Evolutionary conservation across 1,284 basidiomycete genomes (phyloP).

Genomic region (Boletus smithii): DNA sequence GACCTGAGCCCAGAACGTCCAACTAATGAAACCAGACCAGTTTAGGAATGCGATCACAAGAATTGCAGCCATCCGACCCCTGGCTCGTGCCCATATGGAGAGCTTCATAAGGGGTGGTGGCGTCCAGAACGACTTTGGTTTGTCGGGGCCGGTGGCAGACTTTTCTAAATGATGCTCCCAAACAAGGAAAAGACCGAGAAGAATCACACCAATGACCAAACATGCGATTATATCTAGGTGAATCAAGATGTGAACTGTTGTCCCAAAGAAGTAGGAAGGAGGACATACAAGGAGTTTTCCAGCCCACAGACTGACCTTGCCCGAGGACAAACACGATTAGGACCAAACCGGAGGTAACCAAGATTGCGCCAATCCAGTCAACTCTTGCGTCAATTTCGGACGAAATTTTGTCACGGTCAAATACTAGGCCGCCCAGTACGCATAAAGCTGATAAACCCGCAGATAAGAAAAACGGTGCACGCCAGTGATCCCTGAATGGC

Average conservation of each 20-base stretch:
- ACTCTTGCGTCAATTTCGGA: slow-evolving; percentile 55
- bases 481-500: slow-evolving; percentile 49
- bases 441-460: slow-evolving; percentile 53
- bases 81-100: slow-evolving; percentile 57
- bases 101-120: slow-evolving; percentile 63
- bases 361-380: slow-evolving; percentile 79
- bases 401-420: slow-evolving; percentile 52
- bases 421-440: slow-evolving; percentile 46
- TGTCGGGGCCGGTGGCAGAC: slow-evolving; percentile 16
- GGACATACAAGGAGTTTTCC: slow-evolving; percentile 68
- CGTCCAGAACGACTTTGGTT: slow-evolving; percentile 35
- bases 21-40: slow-evolving; percentile 56
- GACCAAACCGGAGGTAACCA: slow-evolving; percentile 74
- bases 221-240: slow-evolving; percentile 47
- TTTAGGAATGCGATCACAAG: slow-evolving; percentile 60
- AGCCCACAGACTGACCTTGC: slow-evolving; percentile 72
- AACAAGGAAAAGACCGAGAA: slow-evolving; percentile 51
- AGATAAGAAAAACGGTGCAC: slow-evolving; percentile 55
- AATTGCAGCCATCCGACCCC: slow-evolving; percentile 58
- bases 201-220: slow-evolving; percentile 53
- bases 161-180: slow-evolving; percentile 61
- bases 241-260: slow-evolving; percentile 4
- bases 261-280: neutral
- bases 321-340: slow-evolving; percentile 79
- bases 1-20: slow-evolving; percentile 51